A percentile compares a stretch with the other conserved stretches of the same genome.
phyloP scores from a whole-genome alignment of 2,329 filamentous ascomycete genomes.

The Pseudocercospora musae region DNA sequence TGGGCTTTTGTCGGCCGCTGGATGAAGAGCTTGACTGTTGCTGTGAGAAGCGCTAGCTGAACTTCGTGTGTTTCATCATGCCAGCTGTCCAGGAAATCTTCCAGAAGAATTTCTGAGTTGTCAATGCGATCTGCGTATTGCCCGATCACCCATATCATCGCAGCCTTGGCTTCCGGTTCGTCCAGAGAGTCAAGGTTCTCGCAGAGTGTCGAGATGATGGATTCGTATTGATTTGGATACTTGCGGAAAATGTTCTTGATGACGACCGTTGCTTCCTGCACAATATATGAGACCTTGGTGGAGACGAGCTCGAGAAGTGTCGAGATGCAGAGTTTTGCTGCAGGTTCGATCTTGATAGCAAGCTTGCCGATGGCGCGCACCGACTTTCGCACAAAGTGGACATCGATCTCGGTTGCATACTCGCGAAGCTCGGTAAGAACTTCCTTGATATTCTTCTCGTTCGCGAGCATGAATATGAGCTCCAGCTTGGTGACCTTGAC shows the following conservation, averaged over 20 bases:
- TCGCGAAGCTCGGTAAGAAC: conserved; percentile 91
- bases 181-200: conserved; percentile 95
- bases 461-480: conserved; percentile 98
- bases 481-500: conserved; percentile 99
- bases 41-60: conserved; percentile 87
- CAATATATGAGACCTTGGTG: conserved; percentile 98
- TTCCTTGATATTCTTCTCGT: conserved; percentile 90
- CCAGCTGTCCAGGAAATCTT: conserved; percentile 93
- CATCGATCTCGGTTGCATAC: conserved; percentile 96
- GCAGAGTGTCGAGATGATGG: conserved; percentile 91
- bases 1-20: conserved; percentile 93
- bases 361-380: conserved; percentile 96
- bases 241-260: conserved; percentile 99
- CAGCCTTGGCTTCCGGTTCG: conserved; percentile 95
- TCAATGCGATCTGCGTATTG: conserved; percentile 97
- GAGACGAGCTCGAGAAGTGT: conserved; percentile 88
- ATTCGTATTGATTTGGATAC: conserved; percentile 98
- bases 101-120: conserved; percentile 87
- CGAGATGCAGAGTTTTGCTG: conserved; percentile 86
- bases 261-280: conserved; percentile 97
- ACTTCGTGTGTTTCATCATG: conserved; percentile 93
- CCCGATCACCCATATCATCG: conserved; percentile 99
- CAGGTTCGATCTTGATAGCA: conserved; percentile 97
- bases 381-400: conserved; percentile 97
- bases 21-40: conserved; percentile 96